phyloP scores from a whole-genome alignment of 2,329 filamentous ascomycete species.

The Didymella pinodella region DNA sequence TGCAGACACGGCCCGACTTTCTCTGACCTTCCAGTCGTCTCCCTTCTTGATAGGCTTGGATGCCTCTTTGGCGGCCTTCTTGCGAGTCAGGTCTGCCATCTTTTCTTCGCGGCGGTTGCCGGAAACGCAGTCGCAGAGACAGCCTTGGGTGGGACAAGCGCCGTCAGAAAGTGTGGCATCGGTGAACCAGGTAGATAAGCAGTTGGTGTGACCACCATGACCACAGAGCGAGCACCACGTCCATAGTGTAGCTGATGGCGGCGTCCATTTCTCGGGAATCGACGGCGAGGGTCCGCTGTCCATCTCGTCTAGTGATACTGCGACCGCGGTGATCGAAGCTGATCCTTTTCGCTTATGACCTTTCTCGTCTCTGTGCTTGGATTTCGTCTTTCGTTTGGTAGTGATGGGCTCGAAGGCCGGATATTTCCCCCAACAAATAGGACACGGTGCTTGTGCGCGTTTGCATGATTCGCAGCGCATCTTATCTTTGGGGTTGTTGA shows the following conservation, averaged over 20 bases:
- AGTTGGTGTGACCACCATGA: constrained; percentile 66
- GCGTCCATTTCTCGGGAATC: constrained; percentile 32
- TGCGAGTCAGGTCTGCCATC: constrained; percentile 38
- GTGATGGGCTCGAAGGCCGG: constrained; percentile 51
- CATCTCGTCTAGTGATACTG: constrained; percentile 21
- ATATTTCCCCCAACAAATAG: constrained; percentile 55
- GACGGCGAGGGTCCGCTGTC: constrained; percentile 33
- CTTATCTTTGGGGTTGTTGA: constrained; percentile 61
- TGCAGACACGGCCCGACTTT: constrained; percentile 54
- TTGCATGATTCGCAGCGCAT: constrained; percentile 61
- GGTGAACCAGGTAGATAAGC: constrained; percentile 64
- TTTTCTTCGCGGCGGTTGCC: constrained; percentile 53
- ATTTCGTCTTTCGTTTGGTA: constrained; percentile 39
- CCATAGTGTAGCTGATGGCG: constrained; percentile 55
- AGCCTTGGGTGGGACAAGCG: constrained; percentile 66
- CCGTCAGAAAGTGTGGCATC: constrained; percentile 58
- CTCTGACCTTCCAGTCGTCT: constrained; percentile 54
- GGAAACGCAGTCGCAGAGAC: constrained; percentile 66
- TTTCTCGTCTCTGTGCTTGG: constrained; percentile 25
- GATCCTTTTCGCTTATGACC: constrained; percentile 40
- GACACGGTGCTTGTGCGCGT: constrained; percentile 53
- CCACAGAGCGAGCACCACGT: constrained; percentile 68
- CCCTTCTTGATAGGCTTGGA: constrained; percentile 48
- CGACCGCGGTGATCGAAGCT: constrained; percentile 30
- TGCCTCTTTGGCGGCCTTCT: constrained; percentile 47